A percentile compares a stretch with the other conserved stretches of the same genome.
These are phyloP conservation scores for Suillus variegatus DNA, from an alignment of 768 basidiomycete species.

Conservation along the genomic window DNA sequence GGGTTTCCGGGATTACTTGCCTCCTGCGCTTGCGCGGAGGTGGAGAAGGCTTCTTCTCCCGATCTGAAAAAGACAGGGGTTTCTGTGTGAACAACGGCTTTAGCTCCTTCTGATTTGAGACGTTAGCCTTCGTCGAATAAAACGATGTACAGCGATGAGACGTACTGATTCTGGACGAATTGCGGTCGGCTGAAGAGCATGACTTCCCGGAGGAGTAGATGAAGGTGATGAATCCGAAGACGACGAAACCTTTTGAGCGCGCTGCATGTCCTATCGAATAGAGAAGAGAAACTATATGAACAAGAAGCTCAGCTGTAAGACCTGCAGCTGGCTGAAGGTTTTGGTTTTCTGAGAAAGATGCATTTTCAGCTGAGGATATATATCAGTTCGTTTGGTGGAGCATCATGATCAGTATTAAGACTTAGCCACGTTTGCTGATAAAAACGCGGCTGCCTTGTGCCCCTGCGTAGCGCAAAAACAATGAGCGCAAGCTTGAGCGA, in stretches of 20 bases:
- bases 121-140: slow-evolving; percentile 9
- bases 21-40: slow-evolving; percentile 27
- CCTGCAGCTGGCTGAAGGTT: slow-evolving; percentile 2
- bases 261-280: neutral
- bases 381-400: slow-evolving; percentile 2
- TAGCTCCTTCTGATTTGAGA: slow-evolving; percentile 21
- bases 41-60: slow-evolving; percentile 22
- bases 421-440: slow-evolving; percentile 23
- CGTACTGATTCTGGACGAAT: slow-evolving; percentile 1
- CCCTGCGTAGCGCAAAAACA: slow-evolving; percentile 35
- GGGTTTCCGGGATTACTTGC: slow-evolving; percentile 19
- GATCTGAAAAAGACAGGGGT: slow-evolving; percentile 24
- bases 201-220: neutral
- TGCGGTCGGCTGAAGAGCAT: neutral
- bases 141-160: neutral
- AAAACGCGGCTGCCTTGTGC: slow-evolving; percentile 28
- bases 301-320: neutral
- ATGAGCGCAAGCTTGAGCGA: slow-evolving; percentile 4
- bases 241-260: slow-evolving; percentile 1
- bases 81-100: slow-evolving; percentile 22
- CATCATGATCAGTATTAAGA: slow-evolving; percentile 7
- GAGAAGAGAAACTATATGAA: neutral
- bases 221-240: slow-evolving; percentile 7
- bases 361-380: slow-evolving; percentile 5
- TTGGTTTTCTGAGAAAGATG: neutral